Evolutionary conservation across 371 early-diverging fungal species (phyloP).

Genomic region (Encephalitozoon cuniculi): DNA sequence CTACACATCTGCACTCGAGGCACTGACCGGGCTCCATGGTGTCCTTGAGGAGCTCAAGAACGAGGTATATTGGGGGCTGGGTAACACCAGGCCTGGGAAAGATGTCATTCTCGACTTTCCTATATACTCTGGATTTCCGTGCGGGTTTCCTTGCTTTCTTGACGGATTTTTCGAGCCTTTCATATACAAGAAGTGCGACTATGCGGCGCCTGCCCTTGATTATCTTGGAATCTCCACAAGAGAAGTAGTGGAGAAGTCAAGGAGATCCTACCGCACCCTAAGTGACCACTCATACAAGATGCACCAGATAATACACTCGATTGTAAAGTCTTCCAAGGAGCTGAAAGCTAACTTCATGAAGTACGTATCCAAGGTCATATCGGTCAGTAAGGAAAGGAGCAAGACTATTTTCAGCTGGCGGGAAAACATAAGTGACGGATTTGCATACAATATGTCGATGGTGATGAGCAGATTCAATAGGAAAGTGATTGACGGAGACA

Average conservation of each 20-base stretch:
- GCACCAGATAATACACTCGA: not conserved
- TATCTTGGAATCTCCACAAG: not conserved
- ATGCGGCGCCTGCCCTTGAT: not conserved
- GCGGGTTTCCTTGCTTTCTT: slow-evolving; percentile 8
- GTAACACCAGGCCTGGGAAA: not conserved
- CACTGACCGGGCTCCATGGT: not conserved
- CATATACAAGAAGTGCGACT: slow-evolving; percentile 4
- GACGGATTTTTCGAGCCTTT: slow-evolving; percentile 42
- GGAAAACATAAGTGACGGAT: slow-evolving; percentile 28
- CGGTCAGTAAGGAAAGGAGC: slow-evolving; percentile 32
- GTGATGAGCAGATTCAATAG: slow-evolving; percentile 34
- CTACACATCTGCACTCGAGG: not conserved
- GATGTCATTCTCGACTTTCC: not conserved
- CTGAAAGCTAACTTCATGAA: slow-evolving; percentile 47
- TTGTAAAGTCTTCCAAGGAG: not conserved
- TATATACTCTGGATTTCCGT: not conserved
- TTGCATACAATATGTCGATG: slow-evolving; percentile 30
- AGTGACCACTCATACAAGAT: not conserved
- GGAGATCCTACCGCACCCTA: not conserved
- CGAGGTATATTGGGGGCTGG: not conserved
- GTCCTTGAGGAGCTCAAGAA: not conserved
- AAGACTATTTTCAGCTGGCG: slow-evolving; percentile 39
- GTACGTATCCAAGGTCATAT: slow-evolving; percentile 17
- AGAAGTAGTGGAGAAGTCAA: not conserved
- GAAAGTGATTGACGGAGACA: slow-evolving; percentile 15